Evolutionary conservation across 345 rosid genomes (phyloP).

Genomic region (Citrus unshiu): DNA sequence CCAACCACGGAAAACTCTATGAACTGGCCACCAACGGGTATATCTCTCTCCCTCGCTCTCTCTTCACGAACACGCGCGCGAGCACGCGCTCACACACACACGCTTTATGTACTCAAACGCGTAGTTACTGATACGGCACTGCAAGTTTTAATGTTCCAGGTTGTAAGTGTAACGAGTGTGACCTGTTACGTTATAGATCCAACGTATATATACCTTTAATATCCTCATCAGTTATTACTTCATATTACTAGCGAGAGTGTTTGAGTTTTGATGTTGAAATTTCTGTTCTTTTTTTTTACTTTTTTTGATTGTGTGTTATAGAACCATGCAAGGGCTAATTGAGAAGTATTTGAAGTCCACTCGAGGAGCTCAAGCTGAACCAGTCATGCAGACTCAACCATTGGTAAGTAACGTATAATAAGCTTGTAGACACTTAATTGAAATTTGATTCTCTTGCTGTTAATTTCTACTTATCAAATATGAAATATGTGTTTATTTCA

Average conservation of each 20-base stretch:
- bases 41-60: background rate
- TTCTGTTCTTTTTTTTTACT: background rate
- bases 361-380: conserved; percentile 29
- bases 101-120: background rate
- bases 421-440: background rate
- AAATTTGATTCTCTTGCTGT: background rate
- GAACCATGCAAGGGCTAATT: conserved; percentile 57
- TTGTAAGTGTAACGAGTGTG: background rate
- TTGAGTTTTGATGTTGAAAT: background rate
- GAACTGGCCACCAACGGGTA: conserved; percentile 90
- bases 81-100: no score
- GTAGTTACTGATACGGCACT: background rate
- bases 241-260: background rate
- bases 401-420: conserved; percentile 24
- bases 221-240: background rate
- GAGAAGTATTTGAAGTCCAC: conserved; percentile 57
- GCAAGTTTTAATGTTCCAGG: background rate
- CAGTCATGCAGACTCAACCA: conserved; percentile 18
- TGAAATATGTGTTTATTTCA: background rate
- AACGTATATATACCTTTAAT: background rate
- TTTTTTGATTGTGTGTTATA: background rate
- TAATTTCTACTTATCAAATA: background rate
- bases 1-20: conserved; percentile 77
- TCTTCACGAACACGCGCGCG: no score
- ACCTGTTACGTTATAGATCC: background rate